These are phyloP conservation scores for Diplotaxis tenuifolia DNA, from an alignment of 345 rosid genomes.

Conservation along the genomic window DNA sequence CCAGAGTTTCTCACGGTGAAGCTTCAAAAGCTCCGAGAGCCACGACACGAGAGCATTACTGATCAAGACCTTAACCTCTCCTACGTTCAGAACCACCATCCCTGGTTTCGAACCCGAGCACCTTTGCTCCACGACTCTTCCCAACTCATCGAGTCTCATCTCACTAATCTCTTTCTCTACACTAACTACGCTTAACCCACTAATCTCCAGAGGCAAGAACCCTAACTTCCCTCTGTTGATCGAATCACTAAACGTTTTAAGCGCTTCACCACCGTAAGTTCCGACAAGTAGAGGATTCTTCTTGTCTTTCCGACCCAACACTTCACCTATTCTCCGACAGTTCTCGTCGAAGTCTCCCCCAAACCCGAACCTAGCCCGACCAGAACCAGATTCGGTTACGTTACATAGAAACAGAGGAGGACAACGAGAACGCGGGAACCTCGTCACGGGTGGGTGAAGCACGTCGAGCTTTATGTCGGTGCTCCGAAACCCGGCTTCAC, in stretches of 20 bases:
- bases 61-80: conserved; percentile 46
- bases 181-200: conserved; percentile 43
- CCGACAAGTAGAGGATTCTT: conserved; percentile 58
- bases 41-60: conserved; percentile 42
- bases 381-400: conserved; percentile 43
- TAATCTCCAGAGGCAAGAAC: conserved; percentile 41
- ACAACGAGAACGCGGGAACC: conserved; percentile 35
- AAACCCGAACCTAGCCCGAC: conserved; percentile 37
- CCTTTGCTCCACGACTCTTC: conserved; percentile 27
- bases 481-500: conserved; percentile 72
- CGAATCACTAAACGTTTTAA: conserved; percentile 42
- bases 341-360: conserved; percentile 42
- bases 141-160: conserved; percentile 41
- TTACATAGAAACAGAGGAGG: conserved; percentile 53
- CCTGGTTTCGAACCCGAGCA: conserved; percentile 38
- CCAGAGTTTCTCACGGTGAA: conserved; percentile 48
- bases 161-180: conserved; percentile 45
- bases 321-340: conserved; percentile 46
- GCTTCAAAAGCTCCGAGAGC: conserved; percentile 44
- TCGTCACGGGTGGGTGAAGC: conserved; percentile 51
- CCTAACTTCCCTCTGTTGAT: conserved; percentile 39
- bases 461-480: conserved; percentile 58
- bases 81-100: conserved; percentile 48
- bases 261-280: conserved; percentile 44
- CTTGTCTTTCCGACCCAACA: conserved; percentile 40